phyloP scores from a whole-genome alignment of 768 basidiomycete species.

The Boletus rubroflammeus region DNA sequence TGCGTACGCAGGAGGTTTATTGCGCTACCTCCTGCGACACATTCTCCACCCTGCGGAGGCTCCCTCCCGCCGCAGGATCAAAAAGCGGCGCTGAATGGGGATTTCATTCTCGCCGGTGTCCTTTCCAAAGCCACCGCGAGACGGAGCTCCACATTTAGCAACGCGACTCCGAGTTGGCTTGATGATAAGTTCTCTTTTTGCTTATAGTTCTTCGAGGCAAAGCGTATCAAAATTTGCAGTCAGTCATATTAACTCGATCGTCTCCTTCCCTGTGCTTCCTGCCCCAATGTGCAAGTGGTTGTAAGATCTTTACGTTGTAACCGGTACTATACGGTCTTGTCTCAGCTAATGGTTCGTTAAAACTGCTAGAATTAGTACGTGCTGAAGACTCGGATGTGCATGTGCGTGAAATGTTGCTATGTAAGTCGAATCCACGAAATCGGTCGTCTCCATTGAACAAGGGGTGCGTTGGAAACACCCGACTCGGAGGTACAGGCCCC shows the following conservation, averaged over 20 bases:
- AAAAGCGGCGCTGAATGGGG: slow-evolving; percentile 11
- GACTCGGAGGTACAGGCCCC: too few species aligned
- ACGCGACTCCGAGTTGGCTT: background rate
- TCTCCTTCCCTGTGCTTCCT: too few species aligned
- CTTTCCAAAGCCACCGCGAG: background rate
- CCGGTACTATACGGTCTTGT: background rate
- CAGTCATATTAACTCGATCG: background rate
- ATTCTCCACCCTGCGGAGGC: slow-evolving; percentile 2
- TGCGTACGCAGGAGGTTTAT: slow-evolving; percentile 14
- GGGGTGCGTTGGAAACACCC: background rate
- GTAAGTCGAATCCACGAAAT: background rate
- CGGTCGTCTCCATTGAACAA: background rate
- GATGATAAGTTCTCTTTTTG: background rate
- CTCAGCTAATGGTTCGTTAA: too few species aligned
- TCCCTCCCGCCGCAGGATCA: background rate
- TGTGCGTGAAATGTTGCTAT: background rate
- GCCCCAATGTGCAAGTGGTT: background rate
- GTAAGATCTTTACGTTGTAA: background rate
- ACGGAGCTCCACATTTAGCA: background rate
- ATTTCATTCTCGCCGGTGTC: slow-evolving; percentile 3
- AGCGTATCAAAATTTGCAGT: background rate
- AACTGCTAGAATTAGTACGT: too few species aligned
- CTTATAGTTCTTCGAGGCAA: background rate
- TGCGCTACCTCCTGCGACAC: slow-evolving; percentile 14
- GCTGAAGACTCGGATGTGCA: background rate